Evolutionary conservation across 2,329 filamentous ascomycete genomes (phyloP), one percentile per base, ranked within the genome.

Genomic region (Hypocrella siamensis): DNA sequence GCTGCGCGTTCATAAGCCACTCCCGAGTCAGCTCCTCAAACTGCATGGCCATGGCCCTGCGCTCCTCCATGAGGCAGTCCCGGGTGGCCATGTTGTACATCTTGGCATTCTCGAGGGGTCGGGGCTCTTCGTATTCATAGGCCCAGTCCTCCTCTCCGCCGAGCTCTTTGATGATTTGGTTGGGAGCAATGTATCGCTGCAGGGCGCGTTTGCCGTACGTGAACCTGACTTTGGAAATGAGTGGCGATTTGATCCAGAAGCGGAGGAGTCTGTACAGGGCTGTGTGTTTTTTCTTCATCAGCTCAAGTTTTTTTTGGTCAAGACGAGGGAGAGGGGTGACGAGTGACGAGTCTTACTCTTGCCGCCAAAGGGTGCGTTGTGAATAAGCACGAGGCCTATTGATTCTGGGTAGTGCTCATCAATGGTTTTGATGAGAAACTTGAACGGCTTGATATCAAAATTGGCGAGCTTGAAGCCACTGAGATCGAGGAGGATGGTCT

Each of bases 401-500:
- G 74, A 83, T 52, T 93, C 85, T 2, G 85, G 85, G 45, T 93
- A 94, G 52, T 94, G 93, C 35, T 84, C 84, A 57, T 93, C 85
- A 49, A 93, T 93, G 53, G 82, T 90, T 55, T 90, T 88, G 57
- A 93, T 90, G 75, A 93, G 92, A 58, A 93, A 93, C 47, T 90
- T 93, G 33, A 93, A 79, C 0, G 85, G 85, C 0, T 78, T 70
- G 51, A 93, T 92, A 53, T 93, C 85, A 84, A 93, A 92, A 55
- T 93, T 93, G 7, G 82, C 75, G 56, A 93, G 64, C 16, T 76
- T 77, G 52, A 93, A 93, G 40, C 75, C 70, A 8, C 79, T 86
- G 79, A 93, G 82, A 52, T 93, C 85, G 49, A 32, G 9, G 9
- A 32, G 14, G 5, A 32, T 28, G 9, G 31, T 32, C 31, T 32